Base-by-base conservation (phyloP, 164 flowering plant species). In the Echeveria elegans region DNA sequence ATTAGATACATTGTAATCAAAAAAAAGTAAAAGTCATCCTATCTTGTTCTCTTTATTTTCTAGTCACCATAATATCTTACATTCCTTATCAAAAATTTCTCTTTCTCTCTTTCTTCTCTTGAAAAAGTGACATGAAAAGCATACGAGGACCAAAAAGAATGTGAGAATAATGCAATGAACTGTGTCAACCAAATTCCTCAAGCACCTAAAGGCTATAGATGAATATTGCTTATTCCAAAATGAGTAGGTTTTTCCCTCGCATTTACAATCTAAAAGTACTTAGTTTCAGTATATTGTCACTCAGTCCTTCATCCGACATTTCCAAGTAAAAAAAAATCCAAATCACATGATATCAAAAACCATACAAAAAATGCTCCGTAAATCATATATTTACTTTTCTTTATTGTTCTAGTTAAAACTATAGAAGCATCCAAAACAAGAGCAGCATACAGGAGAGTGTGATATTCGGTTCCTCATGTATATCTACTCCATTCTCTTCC, bases 1-100 rank as follows among this genome's bases (percentile, higher is more conserved):
- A n/a, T n/a, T n/a, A n/a, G n/a, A n/a, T n/a, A n/a, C n/a, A n/a
- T n/a, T n/a, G n/a, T n/a, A n/a, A n/a, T n/a, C n/a, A n/a, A n/a
- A n/a, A n/a, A n/a, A n/a, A n/a, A 50, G 60, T 10, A 53, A 53
- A 11, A 31, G 60, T 24, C 61, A 29, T 56, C 23, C 7, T 56
- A 56, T 56, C 32, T 56, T 56, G 26, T 53, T 53, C 60, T 23
- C 30, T 24, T 53, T 53, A 31, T 53, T 23, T 48, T 56, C 30
- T 56, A 28, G 18, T 28, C 61, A 56, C 19, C 30, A 28, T 0
- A 28, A 56, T 56, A 29, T 56, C 32, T 56, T 28, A 56, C 61
- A 52, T 56, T 56, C 61, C 32, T 56, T 56, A 56, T 56, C 61
- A 56, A 26, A 32, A 56, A 26, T 56, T 19, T 56, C 61, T 56